Evolutionary conservation across 202 grass and related monocot genomes (phyloP), one percentile per base, ranked within the genome.

Genomic region (Saccharum hybrid): DNA sequence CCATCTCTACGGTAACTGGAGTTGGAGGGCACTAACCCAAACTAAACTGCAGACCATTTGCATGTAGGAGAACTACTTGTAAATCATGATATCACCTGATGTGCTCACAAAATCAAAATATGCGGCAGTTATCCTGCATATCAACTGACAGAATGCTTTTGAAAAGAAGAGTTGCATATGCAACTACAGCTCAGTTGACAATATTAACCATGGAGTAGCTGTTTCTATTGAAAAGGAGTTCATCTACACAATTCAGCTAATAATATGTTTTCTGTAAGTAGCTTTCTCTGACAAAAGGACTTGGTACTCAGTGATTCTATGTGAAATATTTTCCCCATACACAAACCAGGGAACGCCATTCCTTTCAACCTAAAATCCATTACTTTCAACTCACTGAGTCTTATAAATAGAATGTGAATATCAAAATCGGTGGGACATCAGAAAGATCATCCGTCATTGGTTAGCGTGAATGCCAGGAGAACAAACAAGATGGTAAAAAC

Each of bases 401-500:
- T 40, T 18, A 5, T n/a, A 66, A 82, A 28, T 30, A 42, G 21
- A 15, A 41, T 18, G 10, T 16, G 12, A 69, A 57, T 69, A 30
- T 5, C 38, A 76, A 87, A 78, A 14, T 28, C n/a, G 31, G 30
- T 6, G 48, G 51, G 7, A 37, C 67, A 30, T 36, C 18, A 52
- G 10, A 86, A 13, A 83, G 56, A 83, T 98, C 88, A 98, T 11
- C 96, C 93, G 11, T 98, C 96, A 52, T 87, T 91, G 4, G 96
- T 96, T 41, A 88, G 77, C 0, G 75, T 90, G 43, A 98, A 91
- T 68, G 96, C 87, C 46, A 96, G 66, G 63, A 94, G 45, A 41
- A 96, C 89, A 68, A 84, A 89, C 36, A 82, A 76, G 33, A 98
- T 66, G 34, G 83, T 92, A 64, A 96, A 87, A 73, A 90, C 74